phyloP scores from a whole-genome alignment of 2,329 filamentous ascomycete genomes.

The Penicillium digitatum region DNA sequence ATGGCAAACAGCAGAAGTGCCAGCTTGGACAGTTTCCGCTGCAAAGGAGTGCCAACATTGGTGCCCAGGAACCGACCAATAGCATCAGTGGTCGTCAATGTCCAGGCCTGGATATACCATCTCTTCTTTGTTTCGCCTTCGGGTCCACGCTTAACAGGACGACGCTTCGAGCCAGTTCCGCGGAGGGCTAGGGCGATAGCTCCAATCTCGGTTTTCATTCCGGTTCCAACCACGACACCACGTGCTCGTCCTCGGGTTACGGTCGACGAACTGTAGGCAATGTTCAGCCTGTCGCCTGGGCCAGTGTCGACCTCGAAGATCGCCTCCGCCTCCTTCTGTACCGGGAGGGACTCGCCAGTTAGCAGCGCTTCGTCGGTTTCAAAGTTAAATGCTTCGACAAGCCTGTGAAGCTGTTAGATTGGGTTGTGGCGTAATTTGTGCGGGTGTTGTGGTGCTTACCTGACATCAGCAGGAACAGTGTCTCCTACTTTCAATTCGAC shows the following conservation, averaged over 20 bases:
- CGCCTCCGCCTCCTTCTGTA: conserved; percentile 49
- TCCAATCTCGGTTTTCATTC: conserved; percentile 62
- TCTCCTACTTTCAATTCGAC: conserved; percentile 56
- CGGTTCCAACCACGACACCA: conserved; percentile 59
- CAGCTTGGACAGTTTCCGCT: conserved; percentile 64
- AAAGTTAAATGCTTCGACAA: conserved; percentile 63
- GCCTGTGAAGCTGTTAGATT: conserved; percentile 25
- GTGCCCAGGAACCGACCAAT: conserved; percentile 63
- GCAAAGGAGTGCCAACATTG: conserved; percentile 65
- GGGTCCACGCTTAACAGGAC: conserved; percentile 51
- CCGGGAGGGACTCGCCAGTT: conserved; percentile 60
- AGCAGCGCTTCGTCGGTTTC: conserved; percentile 67
- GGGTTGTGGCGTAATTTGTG: not conserved
- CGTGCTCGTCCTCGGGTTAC: conserved; percentile 59
- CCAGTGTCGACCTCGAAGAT: conserved; percentile 52
- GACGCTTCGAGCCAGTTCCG: conserved; percentile 52
- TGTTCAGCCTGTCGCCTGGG: conserved; percentile 58
- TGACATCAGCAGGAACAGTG: conserved; percentile 59
- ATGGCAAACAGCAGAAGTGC: conserved; percentile 64
- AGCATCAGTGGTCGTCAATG: conserved; percentile 54
- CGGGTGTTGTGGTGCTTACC: conserved; percentile 37
- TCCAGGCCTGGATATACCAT: conserved; percentile 51
- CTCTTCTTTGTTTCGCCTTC: conserved; percentile 50
- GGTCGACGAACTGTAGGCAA: conserved; percentile 60
- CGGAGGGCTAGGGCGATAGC: conserved; percentile 63